Percentiles rank a stretch among this genome's conserved stretches.
Evolutionary conservation across 495 filamentous ascomycete species (phyloP).

Genomic region (Aspergillus nanangensis): DNA sequence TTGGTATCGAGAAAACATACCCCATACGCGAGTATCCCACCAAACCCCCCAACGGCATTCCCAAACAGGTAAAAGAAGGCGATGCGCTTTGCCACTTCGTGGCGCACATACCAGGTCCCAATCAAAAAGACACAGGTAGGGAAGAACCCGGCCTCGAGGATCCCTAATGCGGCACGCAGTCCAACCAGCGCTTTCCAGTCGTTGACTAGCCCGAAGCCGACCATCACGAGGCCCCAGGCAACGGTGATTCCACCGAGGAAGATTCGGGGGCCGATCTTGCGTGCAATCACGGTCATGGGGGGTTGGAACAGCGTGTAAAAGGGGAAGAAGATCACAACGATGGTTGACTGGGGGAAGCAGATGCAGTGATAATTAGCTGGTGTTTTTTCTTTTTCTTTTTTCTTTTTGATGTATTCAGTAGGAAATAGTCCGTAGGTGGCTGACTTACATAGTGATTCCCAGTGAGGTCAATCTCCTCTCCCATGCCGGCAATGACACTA

Average conservation of each 20-base stretch:
- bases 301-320: conserved; percentile 16
- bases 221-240: conserved; percentile 39
- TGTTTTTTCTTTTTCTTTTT: too few relatives aligned
- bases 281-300: conserved; percentile 39
- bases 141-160: conserved; percentile 57
- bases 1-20: too few relatives aligned
- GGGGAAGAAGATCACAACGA: conserved; percentile 12
- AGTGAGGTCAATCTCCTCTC: conserved; percentile 5
- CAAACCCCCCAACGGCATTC: conserved; percentile 48
- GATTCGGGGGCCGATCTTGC: conserved; percentile 52
- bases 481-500: conserved; percentile 8
- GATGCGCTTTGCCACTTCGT: conserved; percentile 53
- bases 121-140: conserved; percentile 52
- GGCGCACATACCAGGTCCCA: conserved; percentile 52
- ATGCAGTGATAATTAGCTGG: too few relatives aligned
- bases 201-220: conserved; percentile 52
- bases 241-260: conserved; percentile 45
- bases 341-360: conserved; percentile 9
- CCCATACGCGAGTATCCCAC: conserved; percentile 56
- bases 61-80: conserved; percentile 49
- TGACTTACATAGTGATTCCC: conserved; percentile 6
- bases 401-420: too few relatives aligned
- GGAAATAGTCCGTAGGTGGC: too few relatives aligned
- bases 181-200: conserved; percentile 45
- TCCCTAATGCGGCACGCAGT: conserved; percentile 51